Evolutionary conservation across 495 filamentous ascomycete species (phyloP), one percentile per base, ranked within the genome.

Genomic region (Acidiella bohemica): DNA sequence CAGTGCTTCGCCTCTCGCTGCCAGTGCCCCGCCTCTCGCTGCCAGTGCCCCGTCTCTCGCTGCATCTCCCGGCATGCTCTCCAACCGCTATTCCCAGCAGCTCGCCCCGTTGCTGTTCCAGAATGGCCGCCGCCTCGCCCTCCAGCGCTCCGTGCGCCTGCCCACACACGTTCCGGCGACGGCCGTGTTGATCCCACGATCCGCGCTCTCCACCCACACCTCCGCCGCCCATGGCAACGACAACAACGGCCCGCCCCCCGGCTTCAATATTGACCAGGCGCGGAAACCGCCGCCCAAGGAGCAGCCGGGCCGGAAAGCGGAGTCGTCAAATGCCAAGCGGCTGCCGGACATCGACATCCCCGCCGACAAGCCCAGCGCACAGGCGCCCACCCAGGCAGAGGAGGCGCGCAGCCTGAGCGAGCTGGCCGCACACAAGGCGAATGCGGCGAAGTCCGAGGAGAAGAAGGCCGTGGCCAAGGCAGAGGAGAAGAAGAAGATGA

Each of bases 241-340:
- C 13, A 58, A 68, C 17, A 65, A 63, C 31, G 78, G 75, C 13
- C 90, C 90, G 24, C 88, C 90, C 33, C 90, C 90, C 8, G 92
- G 90, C 7, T 99, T 95, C 70, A 86, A 94, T 56, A 65, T 84
- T 12, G 77, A 93, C 55, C 63, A 83, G 59, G 90, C 90, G 26
- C 93, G 86, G 71, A 92, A 84, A 51, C 85, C 90, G 2, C 65
- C 30, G 23, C 36, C 36, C n/a, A 26, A 25, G 22, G 36, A 39
- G 24, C 19, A 39, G 36, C 31, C 8, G 31, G 31, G 17, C 10
- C 28, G 30, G 36, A 26, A 25, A 14, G 36, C 36, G 19, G 55
- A 35, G 4, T 59, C 51, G 46, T 64, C 57, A 27, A 19, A 32
- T 5, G 34, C 23, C 14, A 23, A 18, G 22, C 47, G 42, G 11